Evolutionary conservation across 306 rosid species (phyloP), one percentile per base, ranked within the genome.

Genomic region (Rosa rugosa): DNA sequence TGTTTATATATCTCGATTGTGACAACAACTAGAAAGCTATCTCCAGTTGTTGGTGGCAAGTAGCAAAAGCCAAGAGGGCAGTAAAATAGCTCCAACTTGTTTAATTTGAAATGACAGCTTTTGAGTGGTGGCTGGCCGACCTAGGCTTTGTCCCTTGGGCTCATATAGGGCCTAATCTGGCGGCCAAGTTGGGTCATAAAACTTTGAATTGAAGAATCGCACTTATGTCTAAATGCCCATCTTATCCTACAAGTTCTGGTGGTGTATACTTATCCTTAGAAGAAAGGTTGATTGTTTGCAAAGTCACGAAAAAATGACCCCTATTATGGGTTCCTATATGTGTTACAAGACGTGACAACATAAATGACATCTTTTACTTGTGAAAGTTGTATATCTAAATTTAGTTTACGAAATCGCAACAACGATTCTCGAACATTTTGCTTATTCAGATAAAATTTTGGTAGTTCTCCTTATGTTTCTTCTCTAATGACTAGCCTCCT

Each of bases 71-170:
- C 8, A 60, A 25, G 17, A 6, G 22, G 42, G 41, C 36, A 16
- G 3, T 20, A 14, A 14, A 65, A 5, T 36, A 31, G 45, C 45
- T 2, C 70, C 70, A 8, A 65, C 46, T 34, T 36, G 70, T 11
- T 57, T 57, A 11, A 23, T 59, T 6, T 34, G 11, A 34, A 65
- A 65, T 36, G 70, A 65, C 70, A 36, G 70, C 46, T 36, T 65
- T 7, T 7, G 23, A 65, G 44, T 65, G 70, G 70, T 64, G 45
- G 23, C 22, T 34, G 69, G 22, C 70, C 70, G 70, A 65, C 70
- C 11, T 65, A 34, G 44, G 70, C 5, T 4, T 65, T 6, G 22
- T 9, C 25, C 40, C 3, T 63, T 64, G 69, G 69, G 69, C 69
- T 34, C 5, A 1, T 9, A 66, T 38, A 8, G 25, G 71, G 71